These are phyloP conservation scores for Fragaria ananassa DNA, from an alignment of 306 rosid species.

Conservation along the genomic window DNA sequence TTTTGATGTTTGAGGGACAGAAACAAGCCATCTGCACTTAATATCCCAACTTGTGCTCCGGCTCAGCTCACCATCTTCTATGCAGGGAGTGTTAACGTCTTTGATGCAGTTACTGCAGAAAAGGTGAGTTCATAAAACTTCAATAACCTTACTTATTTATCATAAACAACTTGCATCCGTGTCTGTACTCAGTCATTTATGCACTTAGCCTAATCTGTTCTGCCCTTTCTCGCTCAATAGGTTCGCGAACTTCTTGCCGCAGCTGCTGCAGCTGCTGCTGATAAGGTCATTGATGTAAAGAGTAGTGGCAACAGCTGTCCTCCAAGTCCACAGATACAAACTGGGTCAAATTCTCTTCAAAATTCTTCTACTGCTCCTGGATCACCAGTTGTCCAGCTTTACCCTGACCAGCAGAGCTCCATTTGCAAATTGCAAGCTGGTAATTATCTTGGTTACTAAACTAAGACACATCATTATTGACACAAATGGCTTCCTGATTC, in stretches of 20 bases:
- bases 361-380: conserved; percentile 39
- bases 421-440: conserved; percentile 61
- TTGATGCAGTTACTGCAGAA: conserved; percentile 58
- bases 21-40: conserved; percentile 36
- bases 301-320: conserved; percentile 35
- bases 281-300: conserved; percentile 45
- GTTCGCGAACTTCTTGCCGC: conserved; percentile 54
- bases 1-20: conserved; percentile 35
- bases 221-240: conserved; percentile 25
- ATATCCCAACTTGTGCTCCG: conserved; percentile 13
- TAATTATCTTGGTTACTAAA: conserved; percentile 14
- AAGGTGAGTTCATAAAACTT: conserved; percentile 34
- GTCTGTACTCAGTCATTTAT: background rate
- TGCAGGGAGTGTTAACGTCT: conserved; percentile 53
- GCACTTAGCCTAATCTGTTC: background rate
- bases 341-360: conserved; percentile 40
- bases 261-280: conserved; percentile 36
- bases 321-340: conserved; percentile 34
- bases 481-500: background rate
- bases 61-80: conserved; percentile 52
- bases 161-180: background rate
- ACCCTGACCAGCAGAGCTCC: conserved; percentile 51
- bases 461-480: background rate
- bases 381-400: conserved; percentile 40
- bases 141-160: background rate